Evolutionary conservation across 2,329 filamentous ascomycete genomes (phyloP).

Genomic region (Dendrostoma leiphaemia): DNA sequence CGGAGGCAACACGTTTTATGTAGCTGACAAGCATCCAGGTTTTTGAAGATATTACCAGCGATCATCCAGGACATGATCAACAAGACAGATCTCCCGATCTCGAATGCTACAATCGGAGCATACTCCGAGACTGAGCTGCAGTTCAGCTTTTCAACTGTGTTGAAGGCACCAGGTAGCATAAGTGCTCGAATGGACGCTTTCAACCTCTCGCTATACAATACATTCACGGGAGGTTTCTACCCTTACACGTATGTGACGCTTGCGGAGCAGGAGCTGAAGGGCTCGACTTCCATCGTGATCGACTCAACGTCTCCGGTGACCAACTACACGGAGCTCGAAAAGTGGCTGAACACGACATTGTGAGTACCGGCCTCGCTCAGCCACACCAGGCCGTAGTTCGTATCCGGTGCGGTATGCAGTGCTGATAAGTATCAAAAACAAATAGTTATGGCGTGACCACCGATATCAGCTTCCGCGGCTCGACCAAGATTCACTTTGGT

Average conservation of each 20-base stretch:
- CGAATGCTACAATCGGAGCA: slow-evolving; percentile 4
- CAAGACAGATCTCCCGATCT: neutral
- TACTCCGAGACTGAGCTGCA: slow-evolving; percentile 4
- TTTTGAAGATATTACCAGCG: slow-evolving; percentile 2
- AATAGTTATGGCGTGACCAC: slow-evolving; percentile 3
- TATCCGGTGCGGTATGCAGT: too few species aligned
- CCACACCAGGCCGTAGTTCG: too few species aligned
- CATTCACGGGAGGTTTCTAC: neutral
- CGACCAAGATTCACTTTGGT: slow-evolving; percentile 1
- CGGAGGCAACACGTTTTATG: too few species aligned
- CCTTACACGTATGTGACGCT: slow-evolving; percentile 2
- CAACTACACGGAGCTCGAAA: slow-evolving; percentile 1
- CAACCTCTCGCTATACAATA: slow-evolving; percentile 3
- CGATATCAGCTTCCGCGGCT: neutral
- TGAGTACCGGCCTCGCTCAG: neutral
- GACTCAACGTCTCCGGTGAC: neutral
- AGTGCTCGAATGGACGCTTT: slow-evolving; percentile 3
- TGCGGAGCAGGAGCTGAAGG: neutral
- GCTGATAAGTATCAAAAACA: neutral
- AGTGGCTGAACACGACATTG: slow-evolving; percentile 7
- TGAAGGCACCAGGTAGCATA: slow-evolving; percentile 2
- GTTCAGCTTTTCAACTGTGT: neutral
- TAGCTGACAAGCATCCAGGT: neutral
- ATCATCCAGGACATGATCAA: slow-evolving; percentile 3
- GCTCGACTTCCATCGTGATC: neutral